These are phyloP conservation scores for Pseudopithomyces chartarum DNA, from an alignment of 2,329 filamentous ascomycete species.

Conservation along the genomic window DNA sequence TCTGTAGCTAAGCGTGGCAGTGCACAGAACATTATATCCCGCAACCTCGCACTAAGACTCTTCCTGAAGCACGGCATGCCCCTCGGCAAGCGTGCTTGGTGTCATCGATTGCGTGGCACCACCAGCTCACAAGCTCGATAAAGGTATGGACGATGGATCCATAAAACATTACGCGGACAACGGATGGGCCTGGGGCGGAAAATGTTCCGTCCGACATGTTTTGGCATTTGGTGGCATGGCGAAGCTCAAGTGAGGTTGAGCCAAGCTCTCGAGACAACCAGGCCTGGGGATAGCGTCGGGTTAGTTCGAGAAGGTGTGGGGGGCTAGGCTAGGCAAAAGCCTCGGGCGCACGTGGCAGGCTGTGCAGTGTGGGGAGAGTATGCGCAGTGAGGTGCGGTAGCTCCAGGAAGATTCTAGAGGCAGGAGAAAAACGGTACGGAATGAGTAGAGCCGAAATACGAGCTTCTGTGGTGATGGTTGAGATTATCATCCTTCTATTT, in stretches of 20 bases:
- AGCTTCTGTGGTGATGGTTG: background rate
- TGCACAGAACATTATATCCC: background rate
- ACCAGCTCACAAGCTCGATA: no score
- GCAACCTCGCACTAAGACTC: background rate
- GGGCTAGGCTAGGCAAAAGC: background rate
- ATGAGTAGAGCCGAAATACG: background rate
- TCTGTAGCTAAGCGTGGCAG: background rate
- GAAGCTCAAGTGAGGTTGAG: background rate
- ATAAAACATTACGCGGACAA: background rate
- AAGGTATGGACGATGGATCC: background rate
- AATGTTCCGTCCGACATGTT: background rate
- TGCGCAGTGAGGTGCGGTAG: background rate
- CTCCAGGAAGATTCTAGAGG: background rate
- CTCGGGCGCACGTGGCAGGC: background rate
- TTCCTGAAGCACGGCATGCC: background rate
- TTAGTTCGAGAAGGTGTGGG: background rate
- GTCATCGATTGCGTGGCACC: no score
- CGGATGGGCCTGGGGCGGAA: background rate
- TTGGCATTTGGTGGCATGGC: background rate
- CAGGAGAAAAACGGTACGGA: background rate
- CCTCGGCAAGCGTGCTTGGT: no score
- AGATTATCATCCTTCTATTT: background rate
- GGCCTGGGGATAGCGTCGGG: constrained; percentile 1
- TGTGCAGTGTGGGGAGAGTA: background rate
- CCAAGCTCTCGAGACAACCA: background rate